Percentiles rank a stretch among this genome's conserved stretches.
Evolutionary conservation across 805 yeast genomes (phyloP).

Genomic region (Myxozyma monticola): DNA sequence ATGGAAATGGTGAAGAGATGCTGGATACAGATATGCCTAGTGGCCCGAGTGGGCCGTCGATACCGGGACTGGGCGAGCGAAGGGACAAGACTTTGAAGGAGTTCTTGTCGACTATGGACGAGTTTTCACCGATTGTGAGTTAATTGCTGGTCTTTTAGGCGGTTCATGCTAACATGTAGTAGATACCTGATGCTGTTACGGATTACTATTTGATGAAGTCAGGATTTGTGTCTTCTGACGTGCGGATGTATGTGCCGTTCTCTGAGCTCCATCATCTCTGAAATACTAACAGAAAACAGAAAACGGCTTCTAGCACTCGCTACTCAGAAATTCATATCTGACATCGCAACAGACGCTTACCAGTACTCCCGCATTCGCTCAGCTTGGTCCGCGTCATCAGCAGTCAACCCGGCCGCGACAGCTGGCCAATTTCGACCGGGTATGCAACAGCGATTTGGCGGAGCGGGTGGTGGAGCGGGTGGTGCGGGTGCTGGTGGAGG

Average conservation of each 20-base stretch:
- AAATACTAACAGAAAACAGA: slow-evolving; percentile 19
- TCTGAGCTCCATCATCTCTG: neutral
- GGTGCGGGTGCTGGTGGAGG: slow-evolving; percentile 35
- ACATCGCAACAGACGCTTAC: slow-evolving; percentile 93
- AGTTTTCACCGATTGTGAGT: slow-evolving; percentile 89
- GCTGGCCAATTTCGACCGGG: slow-evolving; percentile 25
- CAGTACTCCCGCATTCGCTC: slow-evolving; percentile 92
- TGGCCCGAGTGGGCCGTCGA: neutral
- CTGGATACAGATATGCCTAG: neutral
- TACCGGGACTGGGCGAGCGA: slow-evolving; percentile 22
- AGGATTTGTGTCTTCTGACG: slow-evolving; percentile 79
- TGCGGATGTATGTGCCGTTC: slow-evolving; percentile 48
- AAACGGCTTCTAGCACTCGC: slow-evolving; percentile 89
- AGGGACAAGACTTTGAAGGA: slow-evolving; percentile 77
- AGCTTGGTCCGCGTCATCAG: slow-evolving; percentile 55
- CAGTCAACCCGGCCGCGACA: slow-evolving; percentile 66
- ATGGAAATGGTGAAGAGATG: slow-evolving; percentile 1
- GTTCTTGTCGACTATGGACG: slow-evolving; percentile 84
- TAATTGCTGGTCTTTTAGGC: slow-evolving; percentile 88
- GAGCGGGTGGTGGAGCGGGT: slow-evolving; percentile 46
- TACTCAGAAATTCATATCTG: slow-evolving; percentile 91
- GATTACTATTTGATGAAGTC: slow-evolving; percentile 78
- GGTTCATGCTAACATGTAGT: slow-evolving; percentile 51
- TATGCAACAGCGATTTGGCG: slow-evolving; percentile 39
- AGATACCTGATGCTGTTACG: slow-evolving; percentile 78